These are phyloP conservation scores for Boletus insuetus DNA, from an alignment of 768 basidiomycete genomes.

Conservation along the genomic window DNA sequence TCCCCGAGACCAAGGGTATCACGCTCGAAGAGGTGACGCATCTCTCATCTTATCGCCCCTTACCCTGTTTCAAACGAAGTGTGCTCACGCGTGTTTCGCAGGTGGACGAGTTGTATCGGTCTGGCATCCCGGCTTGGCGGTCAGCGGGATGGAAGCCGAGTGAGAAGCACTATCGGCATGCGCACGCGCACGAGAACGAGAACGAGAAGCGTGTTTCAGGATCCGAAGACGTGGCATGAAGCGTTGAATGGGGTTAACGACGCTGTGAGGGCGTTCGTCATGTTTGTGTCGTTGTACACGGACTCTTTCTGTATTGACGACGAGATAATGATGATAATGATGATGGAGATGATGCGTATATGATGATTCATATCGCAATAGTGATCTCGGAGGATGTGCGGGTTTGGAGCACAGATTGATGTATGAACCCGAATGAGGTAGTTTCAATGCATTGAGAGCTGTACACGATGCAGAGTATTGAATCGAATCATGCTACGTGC, in stretches of 20 bases:
- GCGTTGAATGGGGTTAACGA: neutral
- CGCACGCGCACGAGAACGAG: neutral
- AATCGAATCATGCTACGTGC: neutral
- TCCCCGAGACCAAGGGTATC: slow-evolving; percentile 81
- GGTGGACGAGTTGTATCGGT: slow-evolving; percentile 74
- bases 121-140: slow-evolving; percentile 66
- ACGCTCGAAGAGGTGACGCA: slow-evolving; percentile 53
- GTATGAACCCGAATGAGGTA: neutral
- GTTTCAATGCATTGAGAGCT: neutral
- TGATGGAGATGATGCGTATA: too few species aligned
- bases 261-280: neutral
- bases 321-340: too few species aligned
- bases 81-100: slow-evolving; percentile 16
- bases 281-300: neutral
- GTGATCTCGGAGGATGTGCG: neutral
- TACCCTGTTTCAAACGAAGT: slow-evolving; percentile 1
- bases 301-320: too few species aligned
- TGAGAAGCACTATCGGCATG: slow-evolving; percentile 36
- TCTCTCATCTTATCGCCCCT: neutral
- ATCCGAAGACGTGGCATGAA: slow-evolving; percentile 14
- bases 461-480: too few species aligned
- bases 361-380: too few species aligned
- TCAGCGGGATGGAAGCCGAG: slow-evolving; percentile 57
- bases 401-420: neutral
- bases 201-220: slow-evolving; percentile 26